Evolutionary conservation across 371 early-diverging fungal genomes (phyloP).

Genomic region (Syncephalastrum contaminatum): DNA sequence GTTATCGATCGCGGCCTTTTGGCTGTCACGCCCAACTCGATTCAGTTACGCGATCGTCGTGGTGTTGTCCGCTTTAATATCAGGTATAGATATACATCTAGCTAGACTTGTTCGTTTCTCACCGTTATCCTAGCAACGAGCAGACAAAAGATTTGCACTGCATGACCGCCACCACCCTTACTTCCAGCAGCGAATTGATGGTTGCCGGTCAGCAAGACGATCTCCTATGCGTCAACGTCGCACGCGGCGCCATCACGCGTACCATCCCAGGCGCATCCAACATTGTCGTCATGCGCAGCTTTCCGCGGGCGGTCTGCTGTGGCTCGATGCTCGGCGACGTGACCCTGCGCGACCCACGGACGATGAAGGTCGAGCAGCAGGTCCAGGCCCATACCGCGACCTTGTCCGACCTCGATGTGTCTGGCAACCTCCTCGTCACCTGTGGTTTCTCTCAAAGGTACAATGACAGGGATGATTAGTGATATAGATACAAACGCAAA

Average conservation of each 20-base stretch:
- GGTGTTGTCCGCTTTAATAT: slow-evolving; percentile 73
- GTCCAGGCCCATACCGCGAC: slow-evolving; percentile 79
- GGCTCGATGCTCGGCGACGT: slow-evolving; percentile 71
- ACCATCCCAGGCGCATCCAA: slow-evolving; percentile 46
- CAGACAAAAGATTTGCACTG: slow-evolving; percentile 60
- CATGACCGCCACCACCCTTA: slow-evolving; percentile 64
- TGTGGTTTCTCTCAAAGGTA: slow-evolving; percentile 77
- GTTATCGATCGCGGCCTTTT: slow-evolving; percentile 67
- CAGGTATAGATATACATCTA: slow-evolving; percentile 41
- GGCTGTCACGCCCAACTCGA: slow-evolving; percentile 63
- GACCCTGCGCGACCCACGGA: slow-evolving; percentile 67
- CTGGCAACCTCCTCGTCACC: slow-evolving; percentile 71
- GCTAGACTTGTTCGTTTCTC: no score
- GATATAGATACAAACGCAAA: not conserved
- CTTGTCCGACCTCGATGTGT: slow-evolving; percentile 73
- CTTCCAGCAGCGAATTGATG: slow-evolving; percentile 62
- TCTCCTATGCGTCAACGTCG: slow-evolving; percentile 64
- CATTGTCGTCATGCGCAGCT: slow-evolving; percentile 68
- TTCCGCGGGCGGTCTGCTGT: slow-evolving; percentile 65
- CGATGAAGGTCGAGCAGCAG: slow-evolving; percentile 66
- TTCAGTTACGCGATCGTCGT: slow-evolving; percentile 67
- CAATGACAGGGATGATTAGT: not conserved
- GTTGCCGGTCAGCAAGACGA: slow-evolving; percentile 67
- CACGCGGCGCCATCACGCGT: slow-evolving; percentile 63
- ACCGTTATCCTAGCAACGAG: slow-evolving; percentile 42